phyloP scores from a whole-genome alignment of 2,329 filamentous ascomycete species.

The Seiridium unicorne region DNA sequence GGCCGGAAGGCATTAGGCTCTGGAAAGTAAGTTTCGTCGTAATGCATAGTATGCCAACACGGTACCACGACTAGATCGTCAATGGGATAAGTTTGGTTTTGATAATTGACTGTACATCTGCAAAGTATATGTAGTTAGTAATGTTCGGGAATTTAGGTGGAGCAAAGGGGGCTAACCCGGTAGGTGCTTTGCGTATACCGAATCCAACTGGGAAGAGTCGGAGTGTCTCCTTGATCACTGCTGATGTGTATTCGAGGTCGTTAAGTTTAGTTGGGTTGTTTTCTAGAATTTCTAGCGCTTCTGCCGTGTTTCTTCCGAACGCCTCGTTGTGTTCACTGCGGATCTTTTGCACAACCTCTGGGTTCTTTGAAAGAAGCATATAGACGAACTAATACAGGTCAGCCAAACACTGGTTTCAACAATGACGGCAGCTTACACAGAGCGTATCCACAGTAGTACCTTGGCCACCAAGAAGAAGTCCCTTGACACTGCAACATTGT shows the following conservation, averaged over 20 bases:
- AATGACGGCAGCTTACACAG: conserved; percentile 6
- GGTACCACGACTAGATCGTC: not conserved
- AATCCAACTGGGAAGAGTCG: conserved; percentile 10
- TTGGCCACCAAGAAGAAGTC: conserved; percentile 22
- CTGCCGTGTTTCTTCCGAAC: conserved; percentile 23
- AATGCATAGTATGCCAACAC: conserved; percentile 4
- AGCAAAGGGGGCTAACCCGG: not conserved
- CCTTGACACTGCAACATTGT: conserved; percentile 14
- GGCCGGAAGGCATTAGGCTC: conserved; percentile 1
- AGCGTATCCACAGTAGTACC: conserved; percentile 22
- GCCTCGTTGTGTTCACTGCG: conserved; percentile 27
- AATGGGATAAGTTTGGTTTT: conserved; percentile 2
- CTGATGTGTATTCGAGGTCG: conserved; percentile 48
- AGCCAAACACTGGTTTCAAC: not conserved
- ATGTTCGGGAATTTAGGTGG: not conserved
- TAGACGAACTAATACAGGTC: conserved; percentile 10
- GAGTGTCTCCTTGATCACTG: conserved; percentile 54
- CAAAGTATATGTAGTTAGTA: not conserved
- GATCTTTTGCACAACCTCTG: conserved; percentile 19
- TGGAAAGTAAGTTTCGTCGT: conserved; percentile 1
- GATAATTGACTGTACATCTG: not conserved
- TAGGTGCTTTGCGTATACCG: not conserved
- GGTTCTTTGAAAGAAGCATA: conserved; percentile 14
- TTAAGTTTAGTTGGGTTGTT: conserved; percentile 44
- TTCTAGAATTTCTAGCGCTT: conserved; percentile 31